Evolutionary conservation across 78 protist species (phyloP).

Genomic region (Guillardia theta): DNA sequence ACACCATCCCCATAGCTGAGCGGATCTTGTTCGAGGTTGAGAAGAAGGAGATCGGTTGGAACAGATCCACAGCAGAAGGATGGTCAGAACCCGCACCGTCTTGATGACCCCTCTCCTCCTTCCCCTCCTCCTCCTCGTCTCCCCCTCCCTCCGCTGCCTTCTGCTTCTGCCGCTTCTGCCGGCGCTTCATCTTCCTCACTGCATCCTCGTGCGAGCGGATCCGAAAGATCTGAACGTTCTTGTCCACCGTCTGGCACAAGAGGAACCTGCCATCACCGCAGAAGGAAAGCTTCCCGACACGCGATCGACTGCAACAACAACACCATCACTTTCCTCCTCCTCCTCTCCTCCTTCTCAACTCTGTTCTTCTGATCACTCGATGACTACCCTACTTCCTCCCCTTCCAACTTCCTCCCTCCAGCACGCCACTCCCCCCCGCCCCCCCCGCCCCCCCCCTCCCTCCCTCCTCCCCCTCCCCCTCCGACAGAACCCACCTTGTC

Average conservation of each 20-base stretch:
- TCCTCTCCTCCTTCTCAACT: no score
- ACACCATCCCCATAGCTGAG: neutral
- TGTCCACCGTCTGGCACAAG: neutral
- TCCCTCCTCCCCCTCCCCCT: no score
- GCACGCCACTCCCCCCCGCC: neutral
- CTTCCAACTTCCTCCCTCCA: neutral
- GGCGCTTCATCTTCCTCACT: neutral
- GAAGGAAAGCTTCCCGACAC: neutral
- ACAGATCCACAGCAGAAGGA: neutral
- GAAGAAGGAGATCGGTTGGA: neutral
- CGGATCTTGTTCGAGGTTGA: neutral
- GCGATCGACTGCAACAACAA: no score
- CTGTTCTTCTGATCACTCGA: no score
- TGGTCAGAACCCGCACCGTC: no score
- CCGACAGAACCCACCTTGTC: no score
- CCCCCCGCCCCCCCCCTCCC: no score
- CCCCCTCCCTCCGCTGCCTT: neutral
- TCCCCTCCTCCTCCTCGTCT: neutral
- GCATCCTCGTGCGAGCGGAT: conserved; percentile 2
- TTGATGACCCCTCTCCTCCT: neutral
- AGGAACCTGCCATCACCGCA: neutral
- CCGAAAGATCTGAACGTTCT: neutral
- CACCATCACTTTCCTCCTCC: no score
- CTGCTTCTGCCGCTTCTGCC: neutral
- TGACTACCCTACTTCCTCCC: neutral